Evolutionary conservation across 768 basidiomycete genomes (phyloP), one percentile per base, ranked within the genome.

Genomic region (Calocera viscosa): DNA sequence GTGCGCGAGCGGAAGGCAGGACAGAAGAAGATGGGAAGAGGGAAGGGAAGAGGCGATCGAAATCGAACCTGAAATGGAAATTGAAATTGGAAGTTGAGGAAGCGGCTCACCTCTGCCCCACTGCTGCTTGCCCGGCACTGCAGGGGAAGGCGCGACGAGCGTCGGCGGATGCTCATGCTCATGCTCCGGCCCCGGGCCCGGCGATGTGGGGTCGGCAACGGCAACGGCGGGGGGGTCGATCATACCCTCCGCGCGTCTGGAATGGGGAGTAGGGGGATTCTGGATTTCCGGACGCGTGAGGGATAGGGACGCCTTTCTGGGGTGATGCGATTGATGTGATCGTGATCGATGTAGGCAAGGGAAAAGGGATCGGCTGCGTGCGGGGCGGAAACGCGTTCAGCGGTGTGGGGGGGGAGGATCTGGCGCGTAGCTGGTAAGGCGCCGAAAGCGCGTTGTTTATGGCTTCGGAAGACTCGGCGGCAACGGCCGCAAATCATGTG

Each of bases 21-120:
- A 66, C 33, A 41, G n/a, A 41, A 64, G 11, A 64, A 17, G 35
- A 38, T 14, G 63, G 11, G 30, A 32, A 19, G 24, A 38, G 38
- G 33, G 22, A 11, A 16, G 47, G 22, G 43, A 17, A 47, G 43
- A 19, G 8, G 24, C 5, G 43, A 47, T 47, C 5, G 43, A 19
- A 7, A 47, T 19, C 8, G 24, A n/a, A n/a, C n/a, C n/a, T 47
- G 7, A 19, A 47, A 19, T 47, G 19, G 19, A 19, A 47, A 38
- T 41, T 30, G 12, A 7, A 26, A 19, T 2, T 26, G 17, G 14
- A 26, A 11, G 5, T n/a, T n/a, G n/a, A n/a, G n/a, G n/a, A n/a
- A n/a, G 32, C 3, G 39, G 53, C 65, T 1, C 39, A 68, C 68
- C 68, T 60, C 68, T 7, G 12, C 68, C 68, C 68, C 68, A 68